Conservation (phyloP, 1,284 basidiomycete species). For the Ceratobasidium sp. region DNA sequence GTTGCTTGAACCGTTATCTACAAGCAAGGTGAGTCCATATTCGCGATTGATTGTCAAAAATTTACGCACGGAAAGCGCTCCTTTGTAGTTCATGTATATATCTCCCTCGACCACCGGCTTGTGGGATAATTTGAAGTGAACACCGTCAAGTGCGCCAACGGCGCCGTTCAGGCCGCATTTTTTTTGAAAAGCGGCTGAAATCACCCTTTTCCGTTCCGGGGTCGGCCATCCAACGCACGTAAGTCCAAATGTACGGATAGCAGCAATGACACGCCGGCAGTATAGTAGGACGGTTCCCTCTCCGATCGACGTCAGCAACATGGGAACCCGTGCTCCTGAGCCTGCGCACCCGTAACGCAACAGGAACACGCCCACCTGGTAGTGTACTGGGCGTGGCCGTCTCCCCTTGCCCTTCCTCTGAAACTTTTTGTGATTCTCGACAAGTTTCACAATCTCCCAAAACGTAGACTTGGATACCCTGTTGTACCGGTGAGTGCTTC, state of each 20-base stretch:
- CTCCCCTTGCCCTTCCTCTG: background rate
- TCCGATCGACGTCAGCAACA: conserved; percentile 12
- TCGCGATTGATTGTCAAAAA: too few species aligned
- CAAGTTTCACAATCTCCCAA: background rate
- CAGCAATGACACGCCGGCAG: conserved; percentile 16
- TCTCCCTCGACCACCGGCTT: background rate
- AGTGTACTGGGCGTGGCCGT: background rate
- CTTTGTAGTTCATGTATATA: background rate
- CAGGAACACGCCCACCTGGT: conserved; percentile 27
- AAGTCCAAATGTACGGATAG: conserved; percentile 1
- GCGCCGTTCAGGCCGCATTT: background rate
- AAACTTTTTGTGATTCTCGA: background rate
- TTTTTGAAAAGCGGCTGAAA: background rate
- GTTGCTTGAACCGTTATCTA: background rate
- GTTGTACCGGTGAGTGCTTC: background rate
- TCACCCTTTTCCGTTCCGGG: background rate
- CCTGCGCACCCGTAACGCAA: background rate
- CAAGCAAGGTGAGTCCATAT: background rate
- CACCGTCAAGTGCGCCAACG: background rate
- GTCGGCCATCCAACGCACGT: conserved; percentile 19
- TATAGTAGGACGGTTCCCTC: conserved; percentile 22
- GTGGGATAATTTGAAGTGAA: background rate
- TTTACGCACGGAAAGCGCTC: background rate
- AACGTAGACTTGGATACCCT: conserved; percentile 8
- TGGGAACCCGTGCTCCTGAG: background rate